phyloP scores from a whole-genome alignment of 2,329 filamentous ascomycete genomes.

The Aureobasidium vineae region DNA sequence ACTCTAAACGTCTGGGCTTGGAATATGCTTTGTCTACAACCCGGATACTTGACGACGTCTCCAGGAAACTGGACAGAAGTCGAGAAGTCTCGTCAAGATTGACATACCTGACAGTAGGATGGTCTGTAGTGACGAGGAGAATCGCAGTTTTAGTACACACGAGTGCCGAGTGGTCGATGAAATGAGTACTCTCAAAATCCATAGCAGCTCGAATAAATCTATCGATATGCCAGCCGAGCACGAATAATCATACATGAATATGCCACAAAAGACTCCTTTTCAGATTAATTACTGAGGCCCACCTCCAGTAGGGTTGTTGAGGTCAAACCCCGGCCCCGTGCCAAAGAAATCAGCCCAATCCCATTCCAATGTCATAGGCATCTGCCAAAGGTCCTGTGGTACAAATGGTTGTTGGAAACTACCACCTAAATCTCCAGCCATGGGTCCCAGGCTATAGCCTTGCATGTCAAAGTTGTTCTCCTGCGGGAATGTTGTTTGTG shows the following conservation, averaged over 20 bases:
- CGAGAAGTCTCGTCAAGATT: too few relatives aligned
- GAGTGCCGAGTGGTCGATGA: too few relatives aligned
- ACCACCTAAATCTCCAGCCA: conserved; percentile 34
- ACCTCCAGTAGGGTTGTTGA: conserved; percentile 4
- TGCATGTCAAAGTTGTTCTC: conserved; percentile 29
- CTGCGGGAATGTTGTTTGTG: conserved; percentile 16
- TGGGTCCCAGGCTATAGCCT: neutral
- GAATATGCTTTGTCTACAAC: neutral
- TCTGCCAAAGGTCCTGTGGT: conserved; percentile 89
- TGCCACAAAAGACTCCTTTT: neutral
- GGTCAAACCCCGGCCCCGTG: conserved; percentile 25
- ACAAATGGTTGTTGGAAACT: conserved; percentile 81
- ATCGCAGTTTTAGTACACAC: neutral
- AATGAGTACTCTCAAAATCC: neutral
- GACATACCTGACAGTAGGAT: too few relatives aligned
- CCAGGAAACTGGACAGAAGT: neutral
- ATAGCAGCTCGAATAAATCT: neutral
- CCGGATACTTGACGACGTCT: neutral
- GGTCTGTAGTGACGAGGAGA: neutral
- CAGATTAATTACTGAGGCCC: neutral
- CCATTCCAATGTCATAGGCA: conserved; percentile 97
- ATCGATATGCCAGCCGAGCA: neutral
- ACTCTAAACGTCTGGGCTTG: neutral
- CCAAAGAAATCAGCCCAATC: conserved; percentile 58
- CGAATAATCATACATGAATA: neutral